phyloP scores from a whole-genome alignment of 2,329 filamentous ascomycete species.

The Kalmusia sp. region DNA sequence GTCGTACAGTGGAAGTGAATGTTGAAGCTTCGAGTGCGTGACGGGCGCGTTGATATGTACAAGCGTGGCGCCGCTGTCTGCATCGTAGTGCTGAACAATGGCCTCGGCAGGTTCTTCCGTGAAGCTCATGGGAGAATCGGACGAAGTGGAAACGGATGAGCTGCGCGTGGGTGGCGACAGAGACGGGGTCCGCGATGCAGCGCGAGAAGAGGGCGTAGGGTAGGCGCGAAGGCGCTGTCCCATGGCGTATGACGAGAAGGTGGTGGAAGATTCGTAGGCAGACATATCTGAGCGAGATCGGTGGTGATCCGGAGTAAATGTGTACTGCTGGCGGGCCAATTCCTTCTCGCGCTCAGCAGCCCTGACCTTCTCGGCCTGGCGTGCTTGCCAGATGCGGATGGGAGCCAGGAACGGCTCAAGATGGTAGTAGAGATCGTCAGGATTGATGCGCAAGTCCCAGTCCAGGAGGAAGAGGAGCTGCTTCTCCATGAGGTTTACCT shows the following conservation, averaged over 20 bases:
- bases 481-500: slow-evolving; percentile 99
- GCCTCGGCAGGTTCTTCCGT: slow-evolving; percentile 41
- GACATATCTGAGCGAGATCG: slow-evolving; percentile 31
- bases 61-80: slow-evolving; percentile 49
- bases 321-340: slow-evolving; percentile 45
- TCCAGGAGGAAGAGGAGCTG: slow-evolving; percentile 93
- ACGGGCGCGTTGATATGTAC: slow-evolving; percentile 50
- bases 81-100: slow-evolving; percentile 50
- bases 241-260: slow-evolving; percentile 43
- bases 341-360: slow-evolving; percentile 54
- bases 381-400: slow-evolving; percentile 69
- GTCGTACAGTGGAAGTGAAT: slow-evolving; percentile 46
- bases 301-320: slow-evolving; percentile 47
- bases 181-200: slow-evolving; percentile 56
- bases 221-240: slow-evolving; percentile 33
- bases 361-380: slow-evolving; percentile 62
- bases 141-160: slow-evolving; percentile 43
- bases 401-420: slow-evolving; percentile 88
- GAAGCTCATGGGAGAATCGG: slow-evolving; percentile 44
- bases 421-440: slow-evolving; percentile 85
- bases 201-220: slow-evolving; percentile 40
- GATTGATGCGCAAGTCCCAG: slow-evolving; percentile 88
- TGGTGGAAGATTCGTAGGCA: slow-evolving; percentile 46
- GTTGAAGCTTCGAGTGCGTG: slow-evolving; percentile 40
- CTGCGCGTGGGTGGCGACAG: slow-evolving; percentile 55